These are phyloP conservation scores for Aspergillus latus DNA, from an alignment of 2,329 filamentous ascomycete genomes.

Conservation along the genomic window DNA sequence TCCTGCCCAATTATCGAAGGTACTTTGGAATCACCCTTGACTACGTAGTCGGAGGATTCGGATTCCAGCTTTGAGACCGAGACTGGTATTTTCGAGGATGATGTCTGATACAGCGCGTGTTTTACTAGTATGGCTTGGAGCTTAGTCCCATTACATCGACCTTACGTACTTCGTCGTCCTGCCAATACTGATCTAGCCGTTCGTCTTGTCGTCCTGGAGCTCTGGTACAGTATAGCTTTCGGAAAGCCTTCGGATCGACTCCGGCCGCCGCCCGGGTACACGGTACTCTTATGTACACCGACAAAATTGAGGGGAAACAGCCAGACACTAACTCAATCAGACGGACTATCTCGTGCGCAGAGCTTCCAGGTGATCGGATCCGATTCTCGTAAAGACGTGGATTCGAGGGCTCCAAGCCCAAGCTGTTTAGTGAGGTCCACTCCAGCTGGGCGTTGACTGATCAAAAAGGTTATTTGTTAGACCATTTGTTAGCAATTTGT, in stretches of 20 bases:
- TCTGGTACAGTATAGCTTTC: too few relatives aligned
- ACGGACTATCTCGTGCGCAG: background rate
- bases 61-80: background rate
- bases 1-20: background rate
- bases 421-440: constrained; percentile 26
- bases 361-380: background rate
- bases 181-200: background rate
- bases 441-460: constrained; percentile 24
- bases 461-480: constrained; percentile 1
- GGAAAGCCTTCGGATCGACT: too few relatives aligned
- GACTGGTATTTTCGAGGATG: background rate
- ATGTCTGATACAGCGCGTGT: constrained; percentile 10
- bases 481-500: background rate
- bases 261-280: background rate
- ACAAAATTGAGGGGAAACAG: constrained; percentile 3
- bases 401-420: constrained; percentile 16
- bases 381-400: background rate
- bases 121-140: constrained; percentile 1
- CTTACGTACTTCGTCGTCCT: background rate
- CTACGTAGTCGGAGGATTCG: background rate
- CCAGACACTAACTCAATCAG: constrained; percentile 2
- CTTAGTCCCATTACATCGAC: background rate
- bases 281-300: background rate
- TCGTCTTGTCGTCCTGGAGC: background rate
- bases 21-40: background rate